Conservation (phyloP, 768 basidiomycete species). For the Asterophora parasitica region DNA sequence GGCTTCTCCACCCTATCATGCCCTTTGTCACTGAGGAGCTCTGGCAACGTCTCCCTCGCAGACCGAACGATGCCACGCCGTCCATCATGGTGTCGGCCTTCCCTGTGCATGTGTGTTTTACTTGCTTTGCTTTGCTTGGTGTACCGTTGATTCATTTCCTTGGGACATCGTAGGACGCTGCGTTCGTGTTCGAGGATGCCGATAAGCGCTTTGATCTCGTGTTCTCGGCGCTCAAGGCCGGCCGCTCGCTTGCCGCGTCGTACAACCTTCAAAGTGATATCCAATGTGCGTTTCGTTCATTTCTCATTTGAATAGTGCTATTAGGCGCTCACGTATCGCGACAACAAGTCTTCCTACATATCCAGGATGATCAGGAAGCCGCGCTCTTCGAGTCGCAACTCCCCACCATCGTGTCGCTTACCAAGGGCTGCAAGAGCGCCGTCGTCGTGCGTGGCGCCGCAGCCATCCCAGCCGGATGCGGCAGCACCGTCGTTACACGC, state of each 20-base stretch:
- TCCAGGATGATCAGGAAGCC: slow-evolving; percentile 58
- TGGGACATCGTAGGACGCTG: slow-evolving; percentile 45
- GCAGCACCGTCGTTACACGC: slow-evolving; percentile 72
- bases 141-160: background rate
- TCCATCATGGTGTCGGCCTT: slow-evolving; percentile 89
- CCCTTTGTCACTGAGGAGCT: slow-evolving; percentile 98
- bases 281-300: slow-evolving; percentile 50
- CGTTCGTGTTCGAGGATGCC: slow-evolving; percentile 63
- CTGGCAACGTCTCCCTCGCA: slow-evolving; percentile 92
- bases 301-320: no score
- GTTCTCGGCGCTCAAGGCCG: slow-evolving; percentile 70
- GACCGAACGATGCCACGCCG: slow-evolving; percentile 74
- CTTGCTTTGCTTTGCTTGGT: background rate
- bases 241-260: slow-evolving; percentile 81
- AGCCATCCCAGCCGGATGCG: slow-evolving; percentile 87
- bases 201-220: slow-evolving; percentile 85
- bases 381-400: slow-evolving; percentile 67
- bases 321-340: no score
- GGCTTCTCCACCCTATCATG: slow-evolving; percentile 96
- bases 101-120: slow-evolving; percentile 73
- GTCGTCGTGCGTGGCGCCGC: slow-evolving; percentile 56
- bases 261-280: slow-evolving; percentile 87
- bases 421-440: slow-evolving; percentile 82
- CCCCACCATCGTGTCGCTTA: slow-evolving; percentile 72
- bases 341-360: slow-evolving; percentile 68